Base-by-base conservation (phyloP, 257 asterid genomes). In the Gynochthodes officinalis region DNA sequence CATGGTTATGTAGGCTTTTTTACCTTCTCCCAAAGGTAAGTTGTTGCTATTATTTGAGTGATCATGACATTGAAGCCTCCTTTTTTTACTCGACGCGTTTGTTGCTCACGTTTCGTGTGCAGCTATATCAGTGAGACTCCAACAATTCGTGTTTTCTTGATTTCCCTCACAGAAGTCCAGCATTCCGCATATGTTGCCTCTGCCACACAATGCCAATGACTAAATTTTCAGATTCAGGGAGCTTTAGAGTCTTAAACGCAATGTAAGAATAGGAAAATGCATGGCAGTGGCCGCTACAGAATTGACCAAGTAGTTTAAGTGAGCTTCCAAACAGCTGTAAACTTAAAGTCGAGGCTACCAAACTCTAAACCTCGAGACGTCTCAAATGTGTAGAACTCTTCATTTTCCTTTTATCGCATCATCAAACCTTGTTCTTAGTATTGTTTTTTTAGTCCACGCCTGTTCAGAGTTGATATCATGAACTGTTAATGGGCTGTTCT, bases 51-150 rank as follows among this genome's bases (percentile, higher is more conserved):
- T 42, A 40, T 64, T 64, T 35, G 69, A 40, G 53, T 2, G 69
- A 42, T 42, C 69, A 64, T 42, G 69, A 64, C 2, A 40, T 42
- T 64, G 53, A 64, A 44, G 48, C 69, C 69, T 64, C 69, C 69
- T 64, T 42, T 64, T 40, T 13, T 40, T 14, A 40, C 52, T 64
- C 50, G 13, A 5, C 52, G 69, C 53, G 69, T 40, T 64, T 42
- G 54, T 42, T 64, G 7, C 37, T 64, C 69, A 64, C 37, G 14
- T 53, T 4, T 42, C 42, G 37, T 23, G 23, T 64, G 53, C 53
- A 23, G 32, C 68, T 18, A 35, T 35, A 3, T 7, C 21, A 21
- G 49, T 2, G 46, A 18, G 52, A 2, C 18, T 61, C 9, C 16
- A 16, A 61, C 14, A 18, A 4, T 61, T 61, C 27, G 27, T 32